A percentile compares a stretch with the other conserved stretches of the same genome.
Conservation (phyloP, 306 rosid species). For the Medicago ruthenica region DNA sequence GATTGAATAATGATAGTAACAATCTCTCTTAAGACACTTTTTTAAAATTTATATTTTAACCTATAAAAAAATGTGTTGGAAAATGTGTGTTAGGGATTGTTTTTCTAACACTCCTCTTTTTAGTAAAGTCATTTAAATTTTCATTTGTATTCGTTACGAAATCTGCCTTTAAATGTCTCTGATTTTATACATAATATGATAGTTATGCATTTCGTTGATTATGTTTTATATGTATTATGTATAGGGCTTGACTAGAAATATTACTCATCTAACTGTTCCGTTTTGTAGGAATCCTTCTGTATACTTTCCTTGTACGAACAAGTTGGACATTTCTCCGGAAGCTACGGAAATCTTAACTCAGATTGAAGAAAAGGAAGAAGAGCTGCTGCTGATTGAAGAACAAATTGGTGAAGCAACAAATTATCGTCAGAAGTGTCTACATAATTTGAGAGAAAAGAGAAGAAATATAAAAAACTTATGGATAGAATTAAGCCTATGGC, state of each 20-base stretch:
- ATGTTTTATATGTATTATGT: constrained; percentile 2
- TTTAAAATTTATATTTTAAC: no score
- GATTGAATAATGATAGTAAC: no score
- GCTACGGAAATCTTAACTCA: constrained; percentile 8
- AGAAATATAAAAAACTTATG: not conserved
- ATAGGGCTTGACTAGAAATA: constrained; percentile 15
- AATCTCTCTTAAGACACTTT: no score
- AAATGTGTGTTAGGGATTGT: no score
- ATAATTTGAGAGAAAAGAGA: constrained; percentile 18
- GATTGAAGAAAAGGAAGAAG: constrained; percentile 34
- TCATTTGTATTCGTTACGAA: not conserved
- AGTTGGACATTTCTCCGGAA: not conserved
- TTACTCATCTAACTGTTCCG: constrained; percentile 20
- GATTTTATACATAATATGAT: not conserved
- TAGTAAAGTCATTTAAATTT: not conserved
- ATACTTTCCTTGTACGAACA: constrained; percentile 49
- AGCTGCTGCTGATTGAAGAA: not conserved
- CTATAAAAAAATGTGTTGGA: no score
- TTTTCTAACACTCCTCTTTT: no score
- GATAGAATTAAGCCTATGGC: not conserved
- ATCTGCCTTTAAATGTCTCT: not conserved
- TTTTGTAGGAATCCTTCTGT: constrained; percentile 52
- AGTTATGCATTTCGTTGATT: not conserved
- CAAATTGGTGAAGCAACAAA: not conserved
- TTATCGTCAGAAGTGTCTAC: not conserved